These are phyloP conservation scores for Carallia brachiata DNA, from an alignment of 345 rosid species.

Conservation along the genomic window DNA sequence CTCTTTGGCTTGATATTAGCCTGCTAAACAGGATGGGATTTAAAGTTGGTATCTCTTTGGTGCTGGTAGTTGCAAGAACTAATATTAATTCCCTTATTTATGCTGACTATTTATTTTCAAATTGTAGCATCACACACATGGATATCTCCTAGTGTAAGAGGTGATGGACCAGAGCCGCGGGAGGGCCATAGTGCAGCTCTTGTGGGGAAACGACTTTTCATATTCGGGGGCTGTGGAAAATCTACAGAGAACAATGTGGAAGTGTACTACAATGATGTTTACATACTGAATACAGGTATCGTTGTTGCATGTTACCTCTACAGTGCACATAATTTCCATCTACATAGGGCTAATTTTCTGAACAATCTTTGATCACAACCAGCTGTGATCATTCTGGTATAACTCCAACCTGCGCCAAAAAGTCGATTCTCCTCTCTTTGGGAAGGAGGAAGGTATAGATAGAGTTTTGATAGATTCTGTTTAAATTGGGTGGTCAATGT, in stretches of 20 bases:
- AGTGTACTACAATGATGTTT: slow-evolving; percentile 84
- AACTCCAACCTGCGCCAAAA: neutral
- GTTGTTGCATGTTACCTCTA: neutral
- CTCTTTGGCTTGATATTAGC: neutral
- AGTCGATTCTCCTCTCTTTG: neutral
- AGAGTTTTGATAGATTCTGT: neutral
- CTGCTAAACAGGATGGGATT: neutral
- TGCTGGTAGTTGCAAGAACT: neutral
- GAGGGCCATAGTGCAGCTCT: slow-evolving; percentile 95
- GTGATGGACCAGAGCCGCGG: slow-evolving; percentile 89
- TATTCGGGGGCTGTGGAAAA: slow-evolving; percentile 96
- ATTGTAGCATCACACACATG: slow-evolving; percentile 79
- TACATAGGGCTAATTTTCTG: neutral
- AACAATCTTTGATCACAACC: neutral
- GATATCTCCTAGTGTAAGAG: slow-evolving; percentile 83
- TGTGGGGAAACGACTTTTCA: slow-evolving; percentile 80
- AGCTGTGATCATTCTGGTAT: neutral
- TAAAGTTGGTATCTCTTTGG: neutral
- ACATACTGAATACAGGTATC: slow-evolving; percentile 86
- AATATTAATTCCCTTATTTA: neutral
- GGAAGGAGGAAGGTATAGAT: neutral
- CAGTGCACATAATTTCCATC: neutral
- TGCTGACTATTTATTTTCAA: slow-evolving; percentile 4
- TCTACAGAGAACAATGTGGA: slow-evolving; percentile 59
- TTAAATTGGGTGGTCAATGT: neutral